Base-by-base conservation (phyloP, 352 stramenopile genomes). In the Pythium rhizo-oryzae region DNA sequence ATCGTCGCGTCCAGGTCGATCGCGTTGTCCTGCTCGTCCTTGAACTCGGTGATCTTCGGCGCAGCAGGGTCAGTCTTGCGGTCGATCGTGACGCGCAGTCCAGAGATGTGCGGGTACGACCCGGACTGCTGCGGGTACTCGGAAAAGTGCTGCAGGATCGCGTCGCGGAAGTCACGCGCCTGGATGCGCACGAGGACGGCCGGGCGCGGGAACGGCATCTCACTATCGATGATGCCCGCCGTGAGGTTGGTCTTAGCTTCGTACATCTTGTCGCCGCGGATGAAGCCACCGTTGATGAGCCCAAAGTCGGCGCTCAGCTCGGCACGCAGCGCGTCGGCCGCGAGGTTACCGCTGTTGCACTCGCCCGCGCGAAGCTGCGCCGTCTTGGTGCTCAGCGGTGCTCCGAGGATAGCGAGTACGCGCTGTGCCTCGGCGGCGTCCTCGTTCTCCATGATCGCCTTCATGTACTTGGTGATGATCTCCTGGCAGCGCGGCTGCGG, bases 241-340 rank as follows among this genome's bases (percentile, higher is more conserved):
- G 84, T 93, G 23, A 97, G 65, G 39, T 55, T 81, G 8, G 84
- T 91, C 41, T 82, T 82, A 2, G 89, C 77, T n/a, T 75, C 66
- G 68, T 96, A 96, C 19, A 84, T 74, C 58, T 82, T 85, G 56
- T 97, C 85, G 37, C 89, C 90, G 33, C 87, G 83, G 62, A 96
- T 95, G 64, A 96, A 97, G 5, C 90, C 90, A 51, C 90, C 90
- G 56, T 97, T 97, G 67, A 97, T 94, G 43, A 96, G 77, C 9
- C 84, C 87, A 46, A 92, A 76, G 62, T 91, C 81, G 9, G 84
- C 78, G 16, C 62, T 70, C 39, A 97, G 65, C 59, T 93, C 77
- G 49, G 54, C 82, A 0, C 80, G 85, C 49, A 97, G 71, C 0
- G 87, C 89, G 67, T 97, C 90, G 2, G 89, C 82, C 1, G 94